phyloP scores from a whole-genome alignment of 805 yeast species.

The Pichia pseudocactophila region DNA sequence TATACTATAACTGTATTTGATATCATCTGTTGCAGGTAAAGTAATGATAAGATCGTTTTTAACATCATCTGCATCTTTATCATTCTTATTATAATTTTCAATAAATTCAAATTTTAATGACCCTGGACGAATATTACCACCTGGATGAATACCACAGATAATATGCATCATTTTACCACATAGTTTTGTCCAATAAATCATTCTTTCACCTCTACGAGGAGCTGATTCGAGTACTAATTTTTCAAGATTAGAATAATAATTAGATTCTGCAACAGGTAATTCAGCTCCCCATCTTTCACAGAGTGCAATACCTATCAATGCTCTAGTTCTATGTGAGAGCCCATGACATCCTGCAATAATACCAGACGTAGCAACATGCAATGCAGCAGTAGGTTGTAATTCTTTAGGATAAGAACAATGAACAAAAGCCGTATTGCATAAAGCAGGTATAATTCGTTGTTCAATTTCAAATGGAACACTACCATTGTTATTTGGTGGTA shows the following conservation, averaged over 20 bases:
- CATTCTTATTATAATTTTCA: slow-evolving; percentile 11
- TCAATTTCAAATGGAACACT: slow-evolving; percentile 51
- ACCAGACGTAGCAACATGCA: slow-evolving; percentile 66
- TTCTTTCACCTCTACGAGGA: slow-evolving; percentile 33
- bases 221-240: slow-evolving; percentile 38
- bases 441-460: slow-evolving; percentile 56
- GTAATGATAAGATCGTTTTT: slow-evolving; percentile 25
- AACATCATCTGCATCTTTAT: slow-evolving; percentile 7
- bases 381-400: slow-evolving; percentile 64
- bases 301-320: slow-evolving; percentile 61
- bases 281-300: slow-evolving; percentile 83
- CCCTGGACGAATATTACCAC: slow-evolving; percentile 63
- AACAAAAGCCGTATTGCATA: slow-evolving; percentile 66
- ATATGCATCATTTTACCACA: slow-evolving; percentile 69
- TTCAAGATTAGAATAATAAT: slow-evolving; percentile 38
- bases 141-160: slow-evolving; percentile 74
- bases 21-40: slow-evolving; percentile 37
- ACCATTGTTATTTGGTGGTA: slow-evolving; percentile 35
- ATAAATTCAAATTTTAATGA: slow-evolving; percentile 38
- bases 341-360: slow-evolving; percentile 72
- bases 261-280: slow-evolving; percentile 47
- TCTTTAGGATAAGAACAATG: slow-evolving; percentile 74
- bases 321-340: slow-evolving; percentile 60
- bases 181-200: slow-evolving; percentile 66
- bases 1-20: slow-evolving; percentile 51